Evolutionary conservation across 306 rosid species (phyloP).

Genomic region (Gastrolobium villosum): DNA sequence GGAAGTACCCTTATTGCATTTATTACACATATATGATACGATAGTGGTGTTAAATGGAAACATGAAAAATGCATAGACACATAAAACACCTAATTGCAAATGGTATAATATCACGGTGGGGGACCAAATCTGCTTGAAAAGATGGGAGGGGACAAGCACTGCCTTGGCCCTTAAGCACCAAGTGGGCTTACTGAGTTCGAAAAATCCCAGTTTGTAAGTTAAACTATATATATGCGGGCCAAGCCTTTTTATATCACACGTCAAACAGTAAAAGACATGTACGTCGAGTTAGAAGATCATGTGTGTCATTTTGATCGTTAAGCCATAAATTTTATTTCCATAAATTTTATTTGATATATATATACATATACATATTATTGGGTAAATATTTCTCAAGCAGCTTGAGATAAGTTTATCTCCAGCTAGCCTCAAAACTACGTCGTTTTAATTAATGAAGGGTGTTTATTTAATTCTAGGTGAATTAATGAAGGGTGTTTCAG

Average conservation of each 20-base stretch:
- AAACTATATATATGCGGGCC: background rate
- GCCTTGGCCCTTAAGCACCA: slow-evolving; percentile 14
- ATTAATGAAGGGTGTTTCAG: too few species aligned
- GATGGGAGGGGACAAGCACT: background rate
- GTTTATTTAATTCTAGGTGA: too few species aligned
- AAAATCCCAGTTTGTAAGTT: slow-evolving; percentile 32
- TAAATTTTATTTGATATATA: too few species aligned
- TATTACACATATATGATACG: slow-evolving; percentile 3
- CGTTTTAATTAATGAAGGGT: too few species aligned
- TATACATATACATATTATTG: too few species aligned
- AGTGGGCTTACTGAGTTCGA: slow-evolving; percentile 1
- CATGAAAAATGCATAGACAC: slow-evolving; percentile 16
- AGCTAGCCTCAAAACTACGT: too few species aligned
- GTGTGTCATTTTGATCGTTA: background rate
- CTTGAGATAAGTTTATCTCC: too few species aligned
- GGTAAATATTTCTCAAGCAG: too few species aligned
- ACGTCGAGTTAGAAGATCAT: background rate
- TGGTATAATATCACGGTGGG: slow-evolving; percentile 30
- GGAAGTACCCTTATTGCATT: background rate
- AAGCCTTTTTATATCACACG: background rate
- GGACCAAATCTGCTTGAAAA: slow-evolving; percentile 32
- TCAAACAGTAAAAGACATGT: background rate
- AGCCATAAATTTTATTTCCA: too few species aligned
- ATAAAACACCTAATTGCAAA: slow-evolving; percentile 28
- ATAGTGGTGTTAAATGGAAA: slow-evolving; percentile 37